These are phyloP conservation scores for Blastomyces parvus DNA, from an alignment of 2,329 filamentous ascomycete species.

Conservation along the genomic window DNA sequence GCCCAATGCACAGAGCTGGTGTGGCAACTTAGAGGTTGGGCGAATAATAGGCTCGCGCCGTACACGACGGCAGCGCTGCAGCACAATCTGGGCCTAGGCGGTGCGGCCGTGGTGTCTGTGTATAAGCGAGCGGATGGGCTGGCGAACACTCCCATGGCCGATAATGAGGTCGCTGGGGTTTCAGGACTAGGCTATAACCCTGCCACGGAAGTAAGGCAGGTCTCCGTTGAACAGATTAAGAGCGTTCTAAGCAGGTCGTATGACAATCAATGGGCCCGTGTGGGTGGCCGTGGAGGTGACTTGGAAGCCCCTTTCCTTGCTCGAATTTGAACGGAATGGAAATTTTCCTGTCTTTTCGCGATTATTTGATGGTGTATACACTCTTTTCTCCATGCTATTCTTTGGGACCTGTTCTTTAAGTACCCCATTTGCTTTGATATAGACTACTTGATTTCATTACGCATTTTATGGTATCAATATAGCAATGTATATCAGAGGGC, in stretches of 20 bases:
- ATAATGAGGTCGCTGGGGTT: conserved; percentile 3
- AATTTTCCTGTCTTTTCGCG: background rate
- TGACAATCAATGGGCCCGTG: conserved; percentile 12
- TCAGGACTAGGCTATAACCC: conserved; percentile 12
- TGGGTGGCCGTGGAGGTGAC: conserved; percentile 9
- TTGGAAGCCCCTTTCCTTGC: conserved; percentile 9
- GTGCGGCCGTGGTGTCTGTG: conserved; percentile 22
- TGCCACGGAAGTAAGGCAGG: conserved; percentile 12
- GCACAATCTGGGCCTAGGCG: conserved; percentile 25
- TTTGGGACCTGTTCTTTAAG: background rate
- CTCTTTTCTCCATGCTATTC: background rate
- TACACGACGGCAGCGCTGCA: conserved; percentile 18
- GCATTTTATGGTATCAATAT: background rate
- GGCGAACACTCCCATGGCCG: background rate
- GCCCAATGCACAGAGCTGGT: conserved; percentile 25
- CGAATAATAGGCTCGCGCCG: conserved; percentile 20
- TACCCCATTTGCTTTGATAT: background rate
- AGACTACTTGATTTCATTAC: background rate
- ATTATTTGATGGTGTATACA: background rate
- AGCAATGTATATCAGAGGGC: background rate
- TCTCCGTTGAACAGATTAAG: conserved; percentile 11
- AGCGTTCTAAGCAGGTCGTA: conserved; percentile 9
- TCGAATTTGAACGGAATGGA: conserved; percentile 7
- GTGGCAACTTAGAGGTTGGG: conserved; percentile 26
- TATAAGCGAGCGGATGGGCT: conserved; percentile 12